Percentiles rank a stretch among this genome's conserved stretches.
Evolutionary conservation across 176 grass and related monocot species (phyloP).

Genomic region (Bolboschoenus planiculmis): DNA sequence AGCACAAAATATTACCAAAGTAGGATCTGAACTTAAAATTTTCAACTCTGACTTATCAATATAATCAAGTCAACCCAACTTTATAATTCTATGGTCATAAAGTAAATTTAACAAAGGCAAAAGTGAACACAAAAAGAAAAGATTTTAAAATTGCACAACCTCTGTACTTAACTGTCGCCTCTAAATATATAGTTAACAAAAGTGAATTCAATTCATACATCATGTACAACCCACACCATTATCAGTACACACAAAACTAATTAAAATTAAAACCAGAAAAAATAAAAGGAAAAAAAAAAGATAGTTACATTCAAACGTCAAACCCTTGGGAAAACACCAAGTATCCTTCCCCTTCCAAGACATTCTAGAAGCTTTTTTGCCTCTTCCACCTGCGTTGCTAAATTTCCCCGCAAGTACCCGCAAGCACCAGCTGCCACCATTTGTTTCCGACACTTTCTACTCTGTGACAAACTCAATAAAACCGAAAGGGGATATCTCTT

Average conservation of each 20-base stretch:
- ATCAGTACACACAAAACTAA: conserved; percentile 14
- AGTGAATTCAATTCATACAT: conserved; percentile 5
- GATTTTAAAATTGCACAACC: neutral
- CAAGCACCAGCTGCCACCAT: conserved; percentile 76
- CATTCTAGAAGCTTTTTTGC: conserved; percentile 72
- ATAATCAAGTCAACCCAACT: conserved; percentile 6
- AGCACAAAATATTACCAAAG: neutral
- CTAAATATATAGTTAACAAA: conserved; percentile 12
- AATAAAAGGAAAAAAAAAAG: neutral
- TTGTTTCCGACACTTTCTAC: conserved; percentile 67
- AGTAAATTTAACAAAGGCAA: neutral
- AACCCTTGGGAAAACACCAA: conserved; percentile 75
- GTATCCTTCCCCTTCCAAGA: conserved; percentile 63
- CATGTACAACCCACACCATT: conserved; percentile 23
- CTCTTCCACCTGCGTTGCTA: conserved; percentile 53
- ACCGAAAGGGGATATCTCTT: conserved; percentile 45
- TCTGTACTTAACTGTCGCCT: conserved; percentile 6
- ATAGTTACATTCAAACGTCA: conserved; percentile 30
- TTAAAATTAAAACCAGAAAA: neutral
- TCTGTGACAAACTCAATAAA: conserved; percentile 45
- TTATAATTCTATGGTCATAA: neutral
- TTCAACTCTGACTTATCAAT: neutral
- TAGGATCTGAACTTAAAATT: neutral
- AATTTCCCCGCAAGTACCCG: conserved; percentile 49
- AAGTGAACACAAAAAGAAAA: neutral